Conservation (phyloP, 805 yeast genomes). For the Cyberlindnera sargentensis region DNA sequence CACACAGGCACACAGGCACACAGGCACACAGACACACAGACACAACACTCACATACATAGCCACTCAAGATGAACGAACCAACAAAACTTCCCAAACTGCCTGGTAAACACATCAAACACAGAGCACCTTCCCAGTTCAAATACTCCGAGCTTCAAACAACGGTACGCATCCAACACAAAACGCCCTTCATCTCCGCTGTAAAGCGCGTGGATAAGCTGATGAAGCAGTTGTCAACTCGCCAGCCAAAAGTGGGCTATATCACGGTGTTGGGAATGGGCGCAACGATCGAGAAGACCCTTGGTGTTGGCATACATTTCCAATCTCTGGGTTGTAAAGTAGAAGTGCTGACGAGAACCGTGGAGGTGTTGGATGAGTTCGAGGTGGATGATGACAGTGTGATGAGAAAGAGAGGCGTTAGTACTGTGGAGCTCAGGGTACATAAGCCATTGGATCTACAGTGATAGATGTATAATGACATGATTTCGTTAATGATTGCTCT, state of each 20-base stretch:
- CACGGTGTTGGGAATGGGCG: slow-evolving; percentile 70
- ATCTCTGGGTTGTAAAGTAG: slow-evolving; percentile 44
- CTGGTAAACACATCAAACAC: slow-evolving; percentile 43
- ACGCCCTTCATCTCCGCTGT: slow-evolving; percentile 73
- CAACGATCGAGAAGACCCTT: slow-evolving; percentile 56
- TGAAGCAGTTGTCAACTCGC: slow-evolving; percentile 40
- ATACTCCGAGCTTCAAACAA: slow-evolving; percentile 38
- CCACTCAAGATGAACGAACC: neutral
- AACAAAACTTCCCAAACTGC: slow-evolving; percentile 9
- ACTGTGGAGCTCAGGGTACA: slow-evolving; percentile 37
- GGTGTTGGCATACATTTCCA: slow-evolving; percentile 56
- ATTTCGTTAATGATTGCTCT: neutral
- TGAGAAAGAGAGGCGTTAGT: slow-evolving; percentile 32
- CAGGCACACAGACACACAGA: too few species aligned
- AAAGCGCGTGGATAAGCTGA: slow-evolving; percentile 51
- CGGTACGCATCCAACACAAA: slow-evolving; percentile 49
- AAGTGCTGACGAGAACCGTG: slow-evolving; percentile 55
- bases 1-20: too few species aligned
- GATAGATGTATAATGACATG: neutral
- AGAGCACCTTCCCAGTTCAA: slow-evolving; percentile 41
- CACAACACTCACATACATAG: too few species aligned
- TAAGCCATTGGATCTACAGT: slow-evolving; percentile 6
- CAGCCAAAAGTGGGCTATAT: slow-evolving; percentile 39
- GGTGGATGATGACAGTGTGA: slow-evolving; percentile 23
- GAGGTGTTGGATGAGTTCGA: slow-evolving; percentile 67